Conservation (phyloP, 768 basidiomycete genomes). For the Tulasnella sp. region DNA sequence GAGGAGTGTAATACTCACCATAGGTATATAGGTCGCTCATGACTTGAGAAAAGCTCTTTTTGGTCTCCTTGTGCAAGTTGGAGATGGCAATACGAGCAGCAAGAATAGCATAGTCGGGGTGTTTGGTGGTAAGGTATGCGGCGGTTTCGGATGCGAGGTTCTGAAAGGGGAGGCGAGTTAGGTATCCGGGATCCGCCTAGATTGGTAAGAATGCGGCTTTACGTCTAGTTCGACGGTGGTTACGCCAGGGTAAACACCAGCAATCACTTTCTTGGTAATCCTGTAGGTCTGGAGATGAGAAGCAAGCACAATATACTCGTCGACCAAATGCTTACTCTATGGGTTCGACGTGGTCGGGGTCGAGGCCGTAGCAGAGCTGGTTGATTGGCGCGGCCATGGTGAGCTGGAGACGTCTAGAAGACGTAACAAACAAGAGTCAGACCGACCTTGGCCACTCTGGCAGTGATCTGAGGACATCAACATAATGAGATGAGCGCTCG, state of each 20-base stretch:
- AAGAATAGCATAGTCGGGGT: slow-evolving; percentile 96
- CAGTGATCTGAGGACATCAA: slow-evolving; percentile 55
- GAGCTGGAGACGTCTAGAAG: neutral
- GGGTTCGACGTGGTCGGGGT: slow-evolving; percentile 84
- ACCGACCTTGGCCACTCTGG: slow-evolving; percentile 59
- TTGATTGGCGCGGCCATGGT: slow-evolving; percentile 25
- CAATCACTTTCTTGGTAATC: slow-evolving; percentile 85
- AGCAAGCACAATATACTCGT: neutral
- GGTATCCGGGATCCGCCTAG: neutral
- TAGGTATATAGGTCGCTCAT: slow-evolving; percentile 86
- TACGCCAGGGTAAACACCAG: slow-evolving; percentile 89
- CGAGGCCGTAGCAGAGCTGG: slow-evolving; percentile 88
- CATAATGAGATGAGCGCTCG: neutral
- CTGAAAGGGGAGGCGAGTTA: slow-evolving; percentile 34
- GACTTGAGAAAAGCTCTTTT: slow-evolving; percentile 91
- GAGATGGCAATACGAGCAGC: slow-evolving; percentile 98
- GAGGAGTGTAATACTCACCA: slow-evolving; percentile 41
- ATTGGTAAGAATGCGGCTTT: slow-evolving; percentile 29
- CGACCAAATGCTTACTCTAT: slow-evolving; percentile 59
- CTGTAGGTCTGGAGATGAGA: slow-evolving; percentile 34
- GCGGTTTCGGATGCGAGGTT: slow-evolving; percentile 97
- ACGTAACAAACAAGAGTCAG: slow-evolving; percentile 1
- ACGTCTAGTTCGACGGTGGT: slow-evolving; percentile 97
- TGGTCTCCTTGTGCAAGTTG: slow-evolving; percentile 98
- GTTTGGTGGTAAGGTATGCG: slow-evolving; percentile 92